Percentiles rank a stretch among this genome's conserved stretches.
phyloP scores from a whole-genome alignment of 768 basidiomycete genomes.

The Stropharia rugosoannulata region DNA sequence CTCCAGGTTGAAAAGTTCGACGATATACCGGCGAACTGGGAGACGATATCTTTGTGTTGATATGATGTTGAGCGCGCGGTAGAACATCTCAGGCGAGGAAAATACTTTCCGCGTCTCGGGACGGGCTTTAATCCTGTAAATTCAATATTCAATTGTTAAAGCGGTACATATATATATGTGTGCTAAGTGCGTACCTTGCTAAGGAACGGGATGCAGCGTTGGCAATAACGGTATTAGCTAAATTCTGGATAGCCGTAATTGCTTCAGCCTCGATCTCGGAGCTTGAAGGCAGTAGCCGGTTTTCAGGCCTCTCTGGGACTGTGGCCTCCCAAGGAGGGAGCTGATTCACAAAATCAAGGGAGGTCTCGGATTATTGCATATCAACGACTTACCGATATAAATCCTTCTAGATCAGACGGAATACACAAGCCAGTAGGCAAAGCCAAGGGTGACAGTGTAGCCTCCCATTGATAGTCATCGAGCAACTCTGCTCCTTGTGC shows the following conservation, averaged over 20 bases:
- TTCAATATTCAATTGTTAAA: slow-evolving; percentile 1
- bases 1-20: slow-evolving; percentile 89
- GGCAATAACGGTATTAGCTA: slow-evolving; percentile 94
- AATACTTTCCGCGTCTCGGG: slow-evolving; percentile 77
- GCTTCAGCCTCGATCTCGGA: slow-evolving; percentile 78
- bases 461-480: slow-evolving; percentile 92
- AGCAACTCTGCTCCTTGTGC: slow-evolving; percentile 90
- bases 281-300: slow-evolving; percentile 61
- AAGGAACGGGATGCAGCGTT: slow-evolving; percentile 91
- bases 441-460: slow-evolving; percentile 83
- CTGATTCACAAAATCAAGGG: slow-evolving; percentile 34
- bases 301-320: slow-evolving; percentile 35
- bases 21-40: slow-evolving; percentile 87
- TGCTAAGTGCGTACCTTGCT: slow-evolving; percentile 58
- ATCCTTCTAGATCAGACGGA: slow-evolving; percentile 79
- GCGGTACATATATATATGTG: background rate
- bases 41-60: slow-evolving; percentile 89
- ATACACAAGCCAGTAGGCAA: slow-evolving; percentile 89
- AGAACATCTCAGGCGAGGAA: slow-evolving; percentile 74
- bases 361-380: background rate
- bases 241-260: slow-evolving; percentile 86
- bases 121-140: slow-evolving; percentile 69
- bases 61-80: slow-evolving; percentile 83
- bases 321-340: slow-evolving; percentile 65
- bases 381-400: slow-evolving; percentile 62